Conservation (phyloP, 805 yeast genomes). For the Candida oleophila region DNA sequence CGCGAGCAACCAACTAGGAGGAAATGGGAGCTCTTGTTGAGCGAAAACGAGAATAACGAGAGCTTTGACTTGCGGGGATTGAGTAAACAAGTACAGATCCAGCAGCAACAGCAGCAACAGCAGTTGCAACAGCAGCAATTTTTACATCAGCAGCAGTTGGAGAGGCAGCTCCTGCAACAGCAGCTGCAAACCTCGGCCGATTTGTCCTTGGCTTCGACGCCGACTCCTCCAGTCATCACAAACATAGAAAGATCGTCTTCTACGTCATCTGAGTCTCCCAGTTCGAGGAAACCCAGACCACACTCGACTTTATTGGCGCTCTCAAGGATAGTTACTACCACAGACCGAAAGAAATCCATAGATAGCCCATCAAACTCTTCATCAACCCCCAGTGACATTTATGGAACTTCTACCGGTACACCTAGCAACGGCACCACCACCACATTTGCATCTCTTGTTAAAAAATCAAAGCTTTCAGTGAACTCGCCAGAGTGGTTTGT, state of each 20-base stretch:
- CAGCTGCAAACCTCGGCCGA: conserved; percentile 1
- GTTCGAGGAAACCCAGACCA: background rate
- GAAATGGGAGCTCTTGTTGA: conserved; percentile 44
- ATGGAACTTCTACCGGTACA: background rate
- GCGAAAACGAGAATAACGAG: conserved; percentile 38
- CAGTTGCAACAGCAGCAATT: background rate
- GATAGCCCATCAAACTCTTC: background rate
- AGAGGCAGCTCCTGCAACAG: background rate
- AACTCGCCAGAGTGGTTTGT: conserved; percentile 44
- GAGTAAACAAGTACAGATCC: background rate
- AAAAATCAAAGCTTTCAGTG: conserved; percentile 30
- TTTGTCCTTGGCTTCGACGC: conserved; percentile 5
- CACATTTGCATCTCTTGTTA: conserved; percentile 10
- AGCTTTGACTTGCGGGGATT: conserved; percentile 33
- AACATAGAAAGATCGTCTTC: background rate
- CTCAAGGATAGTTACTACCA: background rate
- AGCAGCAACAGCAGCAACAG: background rate
- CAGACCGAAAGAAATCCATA: conserved; percentile 1
- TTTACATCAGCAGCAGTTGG: background rate
- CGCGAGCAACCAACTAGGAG: conserved; percentile 32
- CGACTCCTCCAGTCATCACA: background rate
- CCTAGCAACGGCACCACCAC: conserved; percentile 6
- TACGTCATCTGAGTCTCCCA: background rate
- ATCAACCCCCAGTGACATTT: background rate
- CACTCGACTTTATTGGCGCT: background rate